Base-by-base conservation (phyloP, 2,329 filamentous ascomycete species). In the Fusarium fracticaudum region DNA sequence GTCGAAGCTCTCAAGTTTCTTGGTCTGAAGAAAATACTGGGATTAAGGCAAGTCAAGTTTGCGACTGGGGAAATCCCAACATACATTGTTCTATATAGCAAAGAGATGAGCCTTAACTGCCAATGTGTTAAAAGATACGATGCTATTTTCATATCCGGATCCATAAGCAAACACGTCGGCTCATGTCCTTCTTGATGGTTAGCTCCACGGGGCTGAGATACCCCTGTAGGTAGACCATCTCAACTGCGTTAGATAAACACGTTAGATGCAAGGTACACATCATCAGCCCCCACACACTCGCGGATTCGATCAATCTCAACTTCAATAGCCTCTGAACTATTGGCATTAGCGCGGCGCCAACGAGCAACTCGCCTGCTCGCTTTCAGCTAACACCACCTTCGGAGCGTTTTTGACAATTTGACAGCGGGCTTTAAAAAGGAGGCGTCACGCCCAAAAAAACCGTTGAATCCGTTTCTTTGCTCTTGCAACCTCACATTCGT, bases 341-440 rank as follows among this genome's bases (percentile, higher is more conserved):
- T 62, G 43, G 20, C 12, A 18, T 18, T 48, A 62, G 24, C 18
- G 44, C 15, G 38, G 3, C 35, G n/a, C 41, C 18, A 48, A 26
- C 26, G 35, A 54, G 9, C 17, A 29, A 54, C 9, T 22, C 24
- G 50, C 18, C 24, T 37, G 38, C 9, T 22, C 24, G 50, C 18
- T 33, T 37, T 0, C 50, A 38, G 18, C n/a, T 13, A 26, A 22
- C 33, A 53, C n/a, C 18, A 38, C 17, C 33, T 17, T 26, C 9
- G 33, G 18, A 38, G 5, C 10, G 13, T 29, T 38, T 29, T 54
- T 22, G 4, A 17, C 26, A 35, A 31, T 47, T 24, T 64, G 29
- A 64, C 29, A 62, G 24, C 17, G 12, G 33, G 35, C 33, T 38
- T 37, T 26, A 37, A 62, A 64, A 48, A 64, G 61, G 61, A 38